phyloP scores from a whole-genome alignment of 805 yeast genomes.

The Metschnikowia kunwiensis region DNA sequence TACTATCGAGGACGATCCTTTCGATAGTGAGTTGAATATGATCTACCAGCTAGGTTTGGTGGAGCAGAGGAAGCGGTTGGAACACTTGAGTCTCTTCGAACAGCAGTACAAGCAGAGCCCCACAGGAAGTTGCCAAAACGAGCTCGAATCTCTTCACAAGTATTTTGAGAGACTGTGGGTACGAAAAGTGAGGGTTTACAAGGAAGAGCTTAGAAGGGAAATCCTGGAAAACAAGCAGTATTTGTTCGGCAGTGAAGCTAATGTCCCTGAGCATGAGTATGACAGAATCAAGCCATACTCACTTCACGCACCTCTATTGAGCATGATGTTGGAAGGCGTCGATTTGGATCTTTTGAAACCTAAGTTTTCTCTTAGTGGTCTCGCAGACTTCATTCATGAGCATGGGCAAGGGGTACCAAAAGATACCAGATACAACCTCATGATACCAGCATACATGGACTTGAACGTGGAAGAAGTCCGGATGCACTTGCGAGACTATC shows the following conservation, averaged over 20 bases:
- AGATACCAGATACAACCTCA: slow-evolving; percentile 62
- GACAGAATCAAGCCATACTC: slow-evolving; percentile 30
- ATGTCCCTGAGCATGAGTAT: slow-evolving; percentile 19
- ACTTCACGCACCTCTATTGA: slow-evolving; percentile 34
- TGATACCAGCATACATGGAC: slow-evolving; percentile 62
- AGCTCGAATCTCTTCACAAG: slow-evolving; percentile 7
- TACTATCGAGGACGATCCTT: slow-evolving; percentile 44
- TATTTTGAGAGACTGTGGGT: slow-evolving; percentile 53
- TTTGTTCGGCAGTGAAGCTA: slow-evolving; percentile 35
- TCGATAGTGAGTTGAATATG: slow-evolving; percentile 40
- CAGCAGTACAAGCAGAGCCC: not conserved
- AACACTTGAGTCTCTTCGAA: slow-evolving; percentile 25
- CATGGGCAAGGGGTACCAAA: slow-evolving; percentile 82
- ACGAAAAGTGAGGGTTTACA: slow-evolving; percentile 51
- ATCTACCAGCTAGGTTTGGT: slow-evolving; percentile 40
- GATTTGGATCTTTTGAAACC: slow-evolving; percentile 26
- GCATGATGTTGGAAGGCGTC: slow-evolving; percentile 28
- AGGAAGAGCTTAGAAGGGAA: slow-evolving; percentile 17
- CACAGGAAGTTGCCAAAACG: slow-evolving; percentile 3
- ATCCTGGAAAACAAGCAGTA: slow-evolving; percentile 21
- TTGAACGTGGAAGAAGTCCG: slow-evolving; percentile 59
- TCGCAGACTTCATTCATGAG: slow-evolving; percentile 61
- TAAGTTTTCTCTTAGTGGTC: slow-evolving; percentile 29
- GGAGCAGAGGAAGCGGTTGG: slow-evolving; percentile 40
- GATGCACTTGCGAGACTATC: slow-evolving; percentile 78